Conservation (phyloP, 2,329 filamentous ascomycete species). For the Parastagonospora nodorum region DNA sequence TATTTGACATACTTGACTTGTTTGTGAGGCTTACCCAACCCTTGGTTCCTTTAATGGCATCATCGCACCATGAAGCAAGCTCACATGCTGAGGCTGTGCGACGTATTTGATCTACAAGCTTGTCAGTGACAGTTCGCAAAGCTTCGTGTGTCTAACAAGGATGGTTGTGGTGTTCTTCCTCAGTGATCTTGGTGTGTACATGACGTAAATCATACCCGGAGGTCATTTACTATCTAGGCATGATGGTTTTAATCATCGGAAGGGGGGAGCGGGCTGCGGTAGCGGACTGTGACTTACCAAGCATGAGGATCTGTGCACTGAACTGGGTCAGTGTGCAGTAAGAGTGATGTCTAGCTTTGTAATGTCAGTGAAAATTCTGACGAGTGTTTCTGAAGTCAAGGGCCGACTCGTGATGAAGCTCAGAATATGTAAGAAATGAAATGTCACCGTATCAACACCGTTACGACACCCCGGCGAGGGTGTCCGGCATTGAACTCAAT, state of each 20-base stretch:
- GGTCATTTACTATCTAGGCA: slow-evolving; percentile 71
- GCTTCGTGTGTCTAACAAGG: slow-evolving; percentile 13
- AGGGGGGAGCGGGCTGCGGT: slow-evolving; percentile 21
- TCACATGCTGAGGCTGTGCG: background rate
- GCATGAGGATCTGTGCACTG: background rate
- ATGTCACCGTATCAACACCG: slow-evolving; percentile 79
- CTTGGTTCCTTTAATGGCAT: background rate
- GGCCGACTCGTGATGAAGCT: slow-evolving; percentile 46
- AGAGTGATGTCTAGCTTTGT: background rate
- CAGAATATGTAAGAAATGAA: slow-evolving; percentile 99
- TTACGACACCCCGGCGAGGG: slow-evolving; percentile 91
- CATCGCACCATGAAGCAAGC: background rate
- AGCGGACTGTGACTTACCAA: slow-evolving; percentile 16
- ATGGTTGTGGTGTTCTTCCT: slow-evolving; percentile 47
- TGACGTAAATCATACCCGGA: slow-evolving; percentile 62
- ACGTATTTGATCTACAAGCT: slow-evolving; percentile 15
- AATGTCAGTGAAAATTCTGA: slow-evolving; percentile 16
- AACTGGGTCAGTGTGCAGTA: background rate
- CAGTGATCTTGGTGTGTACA: slow-evolving; percentile 70
- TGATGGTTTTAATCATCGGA: slow-evolving; percentile 69
- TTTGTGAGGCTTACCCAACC: too few relatives aligned
- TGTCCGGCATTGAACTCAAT: slow-evolving; percentile 86
- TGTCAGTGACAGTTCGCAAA: slow-evolving; percentile 24
- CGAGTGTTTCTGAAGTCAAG: background rate
- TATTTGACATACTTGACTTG: background rate